A percentile compares a stretch with the other conserved stretches of the same genome.
phyloP scores from a whole-genome alignment of 2,329 filamentous ascomycete species.

The Scortechinia acanthostroma region DNA sequence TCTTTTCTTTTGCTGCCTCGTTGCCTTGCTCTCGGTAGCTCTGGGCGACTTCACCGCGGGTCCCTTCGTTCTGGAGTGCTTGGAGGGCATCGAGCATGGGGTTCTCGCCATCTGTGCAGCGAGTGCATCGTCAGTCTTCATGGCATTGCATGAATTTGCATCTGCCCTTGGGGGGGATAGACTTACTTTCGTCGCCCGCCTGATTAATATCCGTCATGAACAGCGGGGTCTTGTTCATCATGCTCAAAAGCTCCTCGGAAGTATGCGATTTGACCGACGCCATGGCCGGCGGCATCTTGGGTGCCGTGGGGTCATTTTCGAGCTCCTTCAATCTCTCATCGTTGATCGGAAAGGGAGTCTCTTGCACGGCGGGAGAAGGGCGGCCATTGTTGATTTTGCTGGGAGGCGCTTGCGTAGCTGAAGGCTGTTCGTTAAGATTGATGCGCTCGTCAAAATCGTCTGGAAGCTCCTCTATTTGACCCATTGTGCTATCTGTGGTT shows the following conservation, averaged over 20 bases:
- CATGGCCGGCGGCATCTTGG: constrained; percentile 42
- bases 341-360: neutral
- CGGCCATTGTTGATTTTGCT: constrained; percentile 3
- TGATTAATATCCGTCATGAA: constrained; percentile 63
- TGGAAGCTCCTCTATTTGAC: constrained; percentile 7
- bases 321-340: neutral
- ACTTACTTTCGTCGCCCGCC: constrained; percentile 29
- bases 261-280: constrained; percentile 43
- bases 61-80: constrained; percentile 62
- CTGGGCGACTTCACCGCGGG: constrained; percentile 49
- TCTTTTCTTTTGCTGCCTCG: constrained; percentile 48
- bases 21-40: constrained; percentile 65
- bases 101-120: neutral
- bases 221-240: constrained; percentile 59
- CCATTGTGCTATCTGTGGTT: constrained; percentile 5
- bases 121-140: no score
- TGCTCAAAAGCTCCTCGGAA: constrained; percentile 45
- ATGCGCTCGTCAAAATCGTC: constrained; percentile 5
- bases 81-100: constrained; percentile 47
- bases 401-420: constrained; percentile 6
- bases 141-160: no score
- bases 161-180: neutral
- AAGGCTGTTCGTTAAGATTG: constrained; percentile 6
- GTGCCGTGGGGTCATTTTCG: neutral
- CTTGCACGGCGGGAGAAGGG: neutral